Evolutionary conservation across 2,329 filamentous ascomycete species (phyloP).

Genomic region (Colletotrichum tropicale): DNA sequence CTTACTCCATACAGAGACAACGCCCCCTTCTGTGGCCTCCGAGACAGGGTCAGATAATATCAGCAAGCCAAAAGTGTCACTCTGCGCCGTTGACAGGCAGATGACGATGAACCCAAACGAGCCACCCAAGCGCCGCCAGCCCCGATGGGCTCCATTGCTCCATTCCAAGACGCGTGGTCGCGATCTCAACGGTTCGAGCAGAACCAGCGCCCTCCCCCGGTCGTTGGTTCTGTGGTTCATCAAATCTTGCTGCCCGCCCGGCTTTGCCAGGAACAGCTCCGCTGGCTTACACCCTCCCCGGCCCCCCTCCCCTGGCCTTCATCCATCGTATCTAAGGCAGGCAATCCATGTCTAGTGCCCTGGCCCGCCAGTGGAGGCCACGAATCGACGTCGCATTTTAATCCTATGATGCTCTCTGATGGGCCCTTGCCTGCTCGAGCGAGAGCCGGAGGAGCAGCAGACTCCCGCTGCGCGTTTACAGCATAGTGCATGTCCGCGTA

Average conservation of each 20-base stretch:
- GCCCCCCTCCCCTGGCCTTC: background rate
- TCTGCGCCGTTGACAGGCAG: background rate
- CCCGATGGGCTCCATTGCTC: background rate
- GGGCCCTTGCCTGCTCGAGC: background rate
- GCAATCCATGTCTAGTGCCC: background rate
- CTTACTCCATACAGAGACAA: background rate
- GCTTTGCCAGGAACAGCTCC: conserved; percentile 1
- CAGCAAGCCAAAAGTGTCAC: background rate
- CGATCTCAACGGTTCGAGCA: background rate
- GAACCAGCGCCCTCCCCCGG: background rate
- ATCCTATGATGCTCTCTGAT: background rate
- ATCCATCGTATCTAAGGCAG: background rate
- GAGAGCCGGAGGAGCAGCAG: background rate
- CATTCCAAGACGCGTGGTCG: background rate
- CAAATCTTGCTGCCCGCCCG: background rate
- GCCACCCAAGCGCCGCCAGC: background rate
- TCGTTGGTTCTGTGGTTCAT: conserved; percentile 4
- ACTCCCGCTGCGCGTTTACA: background rate
- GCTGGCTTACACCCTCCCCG: background rate
- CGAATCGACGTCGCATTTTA: conserved; percentile 13
- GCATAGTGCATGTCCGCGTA: background rate
- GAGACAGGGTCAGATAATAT: conserved; percentile 6
- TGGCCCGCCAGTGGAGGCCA: background rate
- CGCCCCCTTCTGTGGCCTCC: background rate
- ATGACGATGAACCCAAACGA: background rate